These are phyloP conservation scores for Coemansia javaensis DNA, from an alignment of 192 early-diverging fungal genomes.

Conservation along the genomic window DNA sequence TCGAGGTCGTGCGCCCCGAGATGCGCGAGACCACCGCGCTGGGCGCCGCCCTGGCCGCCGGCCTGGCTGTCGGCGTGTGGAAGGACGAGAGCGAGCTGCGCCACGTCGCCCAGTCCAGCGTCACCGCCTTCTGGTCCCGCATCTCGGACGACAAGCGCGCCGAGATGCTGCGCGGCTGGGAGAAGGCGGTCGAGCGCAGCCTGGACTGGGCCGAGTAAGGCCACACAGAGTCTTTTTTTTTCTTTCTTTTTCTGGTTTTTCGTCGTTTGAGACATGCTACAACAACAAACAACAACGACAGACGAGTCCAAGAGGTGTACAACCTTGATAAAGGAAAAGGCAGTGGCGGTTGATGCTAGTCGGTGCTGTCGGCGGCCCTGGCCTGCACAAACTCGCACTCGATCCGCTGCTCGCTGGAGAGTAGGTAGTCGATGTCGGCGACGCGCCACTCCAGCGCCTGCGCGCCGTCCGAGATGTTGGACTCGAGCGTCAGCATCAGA, in stretches of 20 bases:
- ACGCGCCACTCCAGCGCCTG: conserved; percentile 25
- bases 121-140: conserved; percentile 46
- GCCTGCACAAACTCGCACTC: conserved; percentile 1
- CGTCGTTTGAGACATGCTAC: background rate
- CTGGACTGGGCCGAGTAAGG: conserved; percentile 52
- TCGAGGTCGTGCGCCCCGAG: conserved; percentile 72
- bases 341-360: too few relatives aligned
- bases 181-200: conserved; percentile 69
- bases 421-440: conserved; percentile 38
- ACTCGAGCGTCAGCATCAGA: conserved; percentile 37
- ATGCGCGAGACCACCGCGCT: conserved; percentile 92
- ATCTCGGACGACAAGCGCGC: conserved; percentile 56
- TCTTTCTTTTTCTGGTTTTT: background rate
- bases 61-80: conserved; percentile 67
- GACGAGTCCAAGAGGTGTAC: too few relatives aligned
- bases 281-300: too few relatives aligned
- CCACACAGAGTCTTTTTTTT: background rate
- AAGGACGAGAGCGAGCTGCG: conserved; percentile 52
- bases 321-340: background rate
- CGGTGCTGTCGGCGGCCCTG: background rate
- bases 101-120: conserved; percentile 51
- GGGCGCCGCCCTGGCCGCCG: conserved; percentile 88
- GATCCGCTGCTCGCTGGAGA: conserved; percentile 36
- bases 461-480: background rate
- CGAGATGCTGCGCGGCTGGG: conserved; percentile 61